phyloP scores from a whole-genome alignment of 495 filamentous ascomycete species.

The Neurospora sp. region DNA sequence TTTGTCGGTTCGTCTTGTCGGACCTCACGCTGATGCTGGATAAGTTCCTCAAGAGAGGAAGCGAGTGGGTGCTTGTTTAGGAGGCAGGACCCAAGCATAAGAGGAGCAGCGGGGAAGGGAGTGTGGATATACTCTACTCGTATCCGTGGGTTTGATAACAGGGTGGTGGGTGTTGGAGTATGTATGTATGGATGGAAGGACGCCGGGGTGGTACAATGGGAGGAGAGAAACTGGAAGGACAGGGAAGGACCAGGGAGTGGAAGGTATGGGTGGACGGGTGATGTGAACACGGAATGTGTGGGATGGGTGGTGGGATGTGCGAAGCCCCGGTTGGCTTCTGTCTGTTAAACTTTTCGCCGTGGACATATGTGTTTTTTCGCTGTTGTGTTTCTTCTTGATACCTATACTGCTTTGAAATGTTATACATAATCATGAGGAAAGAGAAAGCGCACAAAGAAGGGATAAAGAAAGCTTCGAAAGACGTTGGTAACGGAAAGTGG shows the following conservation, averaged over 20 bases:
- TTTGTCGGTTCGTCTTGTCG: constrained; percentile 84
- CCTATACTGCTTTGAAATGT: background rate
- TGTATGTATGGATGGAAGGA: background rate
- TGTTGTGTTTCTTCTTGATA: background rate
- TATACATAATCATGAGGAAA: constrained; percentile 1
- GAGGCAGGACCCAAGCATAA: background rate
- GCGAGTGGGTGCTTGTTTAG: constrained; percentile 73
- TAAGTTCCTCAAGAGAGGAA: constrained; percentile 93
- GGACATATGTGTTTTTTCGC: background rate
- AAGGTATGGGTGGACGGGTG: background rate
- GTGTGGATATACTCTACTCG: background rate
- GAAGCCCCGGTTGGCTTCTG: background rate
- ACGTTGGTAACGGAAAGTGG: background rate
- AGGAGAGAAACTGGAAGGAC: background rate
- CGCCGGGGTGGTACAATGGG: background rate
- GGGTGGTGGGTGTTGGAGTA: background rate
- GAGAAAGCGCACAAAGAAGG: background rate
- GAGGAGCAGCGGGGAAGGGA: background rate
- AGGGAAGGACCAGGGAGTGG: background rate
- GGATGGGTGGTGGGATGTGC: background rate
- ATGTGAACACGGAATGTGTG: background rate
- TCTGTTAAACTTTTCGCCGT: constrained; percentile 1
- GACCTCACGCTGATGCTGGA: constrained; percentile 84
- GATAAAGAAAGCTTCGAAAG: constrained; percentile 4
- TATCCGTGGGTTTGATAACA: background rate